phyloP scores from a whole-genome alignment of 2,329 filamentous ascomycete genomes.

The Ophiostoma himal-ulmi region DNA sequence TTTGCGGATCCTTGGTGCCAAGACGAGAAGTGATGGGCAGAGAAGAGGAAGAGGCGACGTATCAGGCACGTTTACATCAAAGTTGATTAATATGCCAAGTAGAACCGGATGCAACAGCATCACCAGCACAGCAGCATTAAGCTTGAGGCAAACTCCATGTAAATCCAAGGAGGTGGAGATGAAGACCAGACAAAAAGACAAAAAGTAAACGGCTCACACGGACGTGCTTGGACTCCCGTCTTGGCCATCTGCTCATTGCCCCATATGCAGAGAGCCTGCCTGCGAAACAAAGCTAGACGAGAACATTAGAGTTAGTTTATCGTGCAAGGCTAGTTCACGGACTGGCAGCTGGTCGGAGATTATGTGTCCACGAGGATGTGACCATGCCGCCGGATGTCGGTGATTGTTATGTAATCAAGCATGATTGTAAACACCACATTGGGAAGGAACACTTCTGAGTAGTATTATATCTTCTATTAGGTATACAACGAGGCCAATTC shows the following conservation, averaged over 20 bases:
- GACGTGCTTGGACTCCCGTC: not conserved
- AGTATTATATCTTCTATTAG: too few species aligned
- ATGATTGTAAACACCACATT: not conserved
- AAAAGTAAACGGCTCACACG: not conserved
- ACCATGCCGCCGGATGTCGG: not conserved
- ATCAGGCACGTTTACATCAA: too few species aligned
- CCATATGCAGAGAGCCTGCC: not conserved
- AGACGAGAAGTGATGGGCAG: not conserved
- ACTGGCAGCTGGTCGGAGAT: not conserved
- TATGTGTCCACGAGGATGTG: not conserved
- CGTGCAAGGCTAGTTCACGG: not conserved
- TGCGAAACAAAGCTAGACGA: not conserved
- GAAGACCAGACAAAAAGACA: not conserved
- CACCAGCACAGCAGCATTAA: too few species aligned
- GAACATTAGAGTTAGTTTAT: not conserved
- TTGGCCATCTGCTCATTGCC: not conserved
- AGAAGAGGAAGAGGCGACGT: not conserved
- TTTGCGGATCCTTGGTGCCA: constrained; percentile 15
- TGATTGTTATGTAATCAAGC: not conserved
- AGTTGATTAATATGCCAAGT: too few species aligned
- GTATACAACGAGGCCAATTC: too few species aligned
- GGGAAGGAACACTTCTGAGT: not conserved
- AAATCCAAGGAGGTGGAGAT: too few species aligned
- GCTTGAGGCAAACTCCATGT: too few species aligned
- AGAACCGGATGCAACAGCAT: too few species aligned